These are phyloP conservation scores for Boletus sp. DNA, from an alignment of 768 basidiomycete genomes.

Conservation along the genomic window DNA sequence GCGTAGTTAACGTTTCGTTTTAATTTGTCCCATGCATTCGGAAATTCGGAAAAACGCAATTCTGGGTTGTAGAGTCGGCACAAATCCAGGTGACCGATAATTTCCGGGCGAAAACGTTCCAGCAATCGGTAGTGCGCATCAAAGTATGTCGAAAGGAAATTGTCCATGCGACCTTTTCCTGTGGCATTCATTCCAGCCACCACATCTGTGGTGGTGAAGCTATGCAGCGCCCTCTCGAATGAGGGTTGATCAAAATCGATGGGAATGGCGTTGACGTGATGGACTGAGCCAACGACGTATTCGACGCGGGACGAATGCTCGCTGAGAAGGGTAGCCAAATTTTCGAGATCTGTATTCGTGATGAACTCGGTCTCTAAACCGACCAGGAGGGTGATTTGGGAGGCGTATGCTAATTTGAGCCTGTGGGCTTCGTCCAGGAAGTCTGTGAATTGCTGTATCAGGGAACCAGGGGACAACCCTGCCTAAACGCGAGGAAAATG, in stretches of 20 bases:
- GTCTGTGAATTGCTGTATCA: conserved; percentile 61
- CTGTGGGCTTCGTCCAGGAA: conserved; percentile 81
- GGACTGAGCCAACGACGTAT: conserved; percentile 89
- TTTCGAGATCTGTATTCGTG: conserved; percentile 58
- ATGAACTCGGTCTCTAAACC: conserved; percentile 95
- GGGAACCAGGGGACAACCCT: conserved; percentile 46
- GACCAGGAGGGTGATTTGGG: conserved; percentile 72
- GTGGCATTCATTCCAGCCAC: conserved; percentile 22
- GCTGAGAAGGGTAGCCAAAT: conserved; percentile 51
- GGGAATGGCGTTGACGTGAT: conserved; percentile 83
- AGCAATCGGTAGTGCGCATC: conserved; percentile 80
- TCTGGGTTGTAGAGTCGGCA: conserved; percentile 80
- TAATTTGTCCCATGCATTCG: conserved; percentile 59
- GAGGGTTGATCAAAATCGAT: conserved; percentile 88
- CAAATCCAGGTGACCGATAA: conserved; percentile 92
- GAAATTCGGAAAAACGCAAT: conserved; percentile 52
- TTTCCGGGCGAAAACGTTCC: conserved; percentile 70
- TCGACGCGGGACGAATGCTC: conserved; percentile 56
- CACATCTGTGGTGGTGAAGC: conserved; percentile 34
- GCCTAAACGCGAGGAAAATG: conserved; percentile 40
- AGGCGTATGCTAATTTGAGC: conserved; percentile 59
- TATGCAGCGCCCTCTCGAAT: conserved; percentile 57
- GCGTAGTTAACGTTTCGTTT: conserved; percentile 74
- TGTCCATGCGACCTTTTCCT: conserved; percentile 33
- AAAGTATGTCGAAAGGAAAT: conserved; percentile 69